Percentiles rank a stretch among this genome's conserved stretches.
These are phyloP conservation scores for Haplographium delicatum DNA, from an alignment of 495 filamentous ascomycete species.

Conservation along the genomic window DNA sequence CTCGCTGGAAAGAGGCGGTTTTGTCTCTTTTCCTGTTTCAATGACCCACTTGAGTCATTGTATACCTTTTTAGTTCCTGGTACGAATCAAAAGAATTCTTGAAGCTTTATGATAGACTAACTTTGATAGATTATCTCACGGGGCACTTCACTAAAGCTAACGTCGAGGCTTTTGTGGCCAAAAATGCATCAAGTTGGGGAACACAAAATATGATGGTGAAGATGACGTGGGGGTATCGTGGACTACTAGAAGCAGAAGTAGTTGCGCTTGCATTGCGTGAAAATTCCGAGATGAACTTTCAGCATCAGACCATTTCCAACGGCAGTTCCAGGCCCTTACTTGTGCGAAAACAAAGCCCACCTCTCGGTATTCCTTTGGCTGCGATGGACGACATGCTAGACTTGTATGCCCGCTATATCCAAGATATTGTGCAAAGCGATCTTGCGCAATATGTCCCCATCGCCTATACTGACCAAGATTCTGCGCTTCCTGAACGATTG, in stretches of 20 bases:
- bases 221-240: constrained; percentile 21
- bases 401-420: constrained; percentile 15
- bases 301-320: constrained; percentile 9
- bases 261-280: constrained; percentile 15
- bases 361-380: constrained; percentile 19
- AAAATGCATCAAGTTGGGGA: constrained; percentile 19
- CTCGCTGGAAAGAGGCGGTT: constrained; percentile 26
- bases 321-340: constrained; percentile 8
- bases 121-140: constrained; percentile 23
- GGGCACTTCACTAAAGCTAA: constrained; percentile 22
- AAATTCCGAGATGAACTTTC: constrained; percentile 9
- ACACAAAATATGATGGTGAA: constrained; percentile 8
- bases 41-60: constrained; percentile 25
- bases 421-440: constrained; percentile 18
- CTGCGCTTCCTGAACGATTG: constrained; percentile 13
- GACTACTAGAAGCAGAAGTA: constrained; percentile 12
- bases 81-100: too few relatives aligned
- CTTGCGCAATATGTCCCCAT: constrained; percentile 13
- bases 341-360: constrained; percentile 17
- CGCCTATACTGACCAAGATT: constrained; percentile 18
- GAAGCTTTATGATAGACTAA: too few relatives aligned
- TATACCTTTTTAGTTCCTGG: constrained; percentile 20
- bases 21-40: constrained; percentile 25
- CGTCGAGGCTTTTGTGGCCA: constrained; percentile 16
- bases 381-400: constrained; percentile 23